These are phyloP conservation scores for Coffea humblotiana DNA, from an alignment of 305 asterid genomes.

Conservation along the genomic window DNA sequence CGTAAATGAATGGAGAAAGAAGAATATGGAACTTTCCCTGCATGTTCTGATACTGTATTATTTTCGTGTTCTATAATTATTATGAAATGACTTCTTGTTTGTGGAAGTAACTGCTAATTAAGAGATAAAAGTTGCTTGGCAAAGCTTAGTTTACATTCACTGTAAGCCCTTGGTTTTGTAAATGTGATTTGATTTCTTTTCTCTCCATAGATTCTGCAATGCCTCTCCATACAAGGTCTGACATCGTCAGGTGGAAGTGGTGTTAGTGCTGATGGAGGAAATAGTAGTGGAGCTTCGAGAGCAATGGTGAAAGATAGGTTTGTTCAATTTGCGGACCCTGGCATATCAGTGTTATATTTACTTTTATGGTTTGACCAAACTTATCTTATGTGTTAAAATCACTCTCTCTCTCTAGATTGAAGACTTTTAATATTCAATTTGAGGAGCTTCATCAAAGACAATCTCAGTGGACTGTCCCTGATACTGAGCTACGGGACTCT, in stretches of 20 bases:
- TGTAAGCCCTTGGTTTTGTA: background rate
- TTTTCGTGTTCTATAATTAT: background rate
- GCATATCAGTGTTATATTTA: background rate
- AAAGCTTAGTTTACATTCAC: background rate
- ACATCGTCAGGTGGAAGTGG: conserved; percentile 81
- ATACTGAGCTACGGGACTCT: conserved; percentile 90
- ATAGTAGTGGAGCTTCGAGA: conserved; percentile 88
- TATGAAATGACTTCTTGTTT: background rate
- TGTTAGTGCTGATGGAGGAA: conserved; percentile 71
- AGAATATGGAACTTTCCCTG: background rate
- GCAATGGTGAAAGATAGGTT: conserved; percentile 85
- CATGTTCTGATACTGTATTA: background rate
- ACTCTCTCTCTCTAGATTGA: conserved; percentile 48
- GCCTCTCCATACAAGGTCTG: conserved; percentile 79
- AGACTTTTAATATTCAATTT: conserved; percentile 83
- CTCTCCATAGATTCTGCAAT: conserved; percentile 65
- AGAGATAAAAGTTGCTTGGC: background rate
- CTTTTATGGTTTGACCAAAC: background rate
- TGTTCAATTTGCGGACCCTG: conserved; percentile 1
- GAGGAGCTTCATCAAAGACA: conserved; percentile 99
- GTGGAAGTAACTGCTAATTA: background rate
- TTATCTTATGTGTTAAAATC: background rate
- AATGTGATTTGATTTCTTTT: conserved; percentile 4
- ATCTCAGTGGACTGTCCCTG: conserved; percentile 98
- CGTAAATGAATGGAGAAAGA: background rate